Evolutionary conservation across 73 alveolate species (phyloP).

Genomic region (Uronychia setigera): DNA sequence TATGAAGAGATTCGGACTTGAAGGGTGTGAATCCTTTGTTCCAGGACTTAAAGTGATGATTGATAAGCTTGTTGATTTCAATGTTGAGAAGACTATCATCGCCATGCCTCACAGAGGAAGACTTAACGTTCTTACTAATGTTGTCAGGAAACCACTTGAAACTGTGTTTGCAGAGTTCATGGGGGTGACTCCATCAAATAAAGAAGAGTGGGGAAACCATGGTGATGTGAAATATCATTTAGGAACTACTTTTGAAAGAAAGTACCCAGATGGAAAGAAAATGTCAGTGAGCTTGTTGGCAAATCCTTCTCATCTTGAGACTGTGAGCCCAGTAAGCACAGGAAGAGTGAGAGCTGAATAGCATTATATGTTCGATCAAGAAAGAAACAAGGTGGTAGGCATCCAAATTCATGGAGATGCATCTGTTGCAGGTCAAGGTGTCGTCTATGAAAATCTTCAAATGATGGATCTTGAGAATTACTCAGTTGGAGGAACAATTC

Average conservation of each 20-base stretch:
- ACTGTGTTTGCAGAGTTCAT: conserved; percentile 72
- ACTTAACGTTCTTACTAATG: conserved; percentile 89
- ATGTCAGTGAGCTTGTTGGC: conserved; percentile 75
- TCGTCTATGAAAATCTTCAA: conserved; percentile 92
- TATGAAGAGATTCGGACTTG: conserved; percentile 93
- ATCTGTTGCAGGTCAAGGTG: conserved; percentile 98
- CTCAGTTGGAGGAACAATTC: conserved; percentile 91
- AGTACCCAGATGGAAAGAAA: conserved; percentile 51
- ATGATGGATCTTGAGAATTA: conserved; percentile 84
- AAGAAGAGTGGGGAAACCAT: conserved; percentile 69
- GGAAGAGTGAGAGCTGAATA: conserved; percentile 93
- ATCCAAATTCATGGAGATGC: conserved; percentile 96
- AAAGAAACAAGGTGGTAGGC: conserved; percentile 54
- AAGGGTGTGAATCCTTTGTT: conserved; percentile 87
- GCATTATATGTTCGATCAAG: conserved; percentile 70
- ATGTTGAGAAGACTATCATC: conserved; percentile 81
- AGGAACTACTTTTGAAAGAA: conserved; percentile 63
- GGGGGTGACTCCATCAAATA: conserved; percentile 28
- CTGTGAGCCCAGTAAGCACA: conserved; percentile 91
- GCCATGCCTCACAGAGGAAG: conserved; percentile 99
- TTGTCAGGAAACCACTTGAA: conserved; percentile 81
- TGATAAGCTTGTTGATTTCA: conserved; percentile 82
- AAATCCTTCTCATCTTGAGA: conserved; percentile 97
- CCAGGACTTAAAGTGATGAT: conserved; percentile 83
- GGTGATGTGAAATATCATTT: conserved; percentile 93